These are phyloP conservation scores for Fistulinella cinereoalba DNA, from an alignment of 1,284 basidiomycete genomes.

Conservation along the genomic window DNA sequence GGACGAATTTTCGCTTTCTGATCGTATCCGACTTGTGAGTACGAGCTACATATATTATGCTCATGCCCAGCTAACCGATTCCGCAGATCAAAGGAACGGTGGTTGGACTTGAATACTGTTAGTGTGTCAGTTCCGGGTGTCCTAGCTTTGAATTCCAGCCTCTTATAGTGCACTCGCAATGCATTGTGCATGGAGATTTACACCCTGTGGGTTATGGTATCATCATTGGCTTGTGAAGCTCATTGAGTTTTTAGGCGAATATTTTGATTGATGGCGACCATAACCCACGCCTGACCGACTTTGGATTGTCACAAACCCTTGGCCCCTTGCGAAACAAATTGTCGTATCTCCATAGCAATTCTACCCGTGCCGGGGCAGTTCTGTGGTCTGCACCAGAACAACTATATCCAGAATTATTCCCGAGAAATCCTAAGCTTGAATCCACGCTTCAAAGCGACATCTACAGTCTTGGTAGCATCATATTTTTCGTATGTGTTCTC, in stretches of 20 bases:
- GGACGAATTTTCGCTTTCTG: not conserved
- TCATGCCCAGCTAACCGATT: not conserved
- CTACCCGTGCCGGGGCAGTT: not conserved
- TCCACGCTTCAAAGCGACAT: not conserved
- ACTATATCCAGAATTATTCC: not conserved
- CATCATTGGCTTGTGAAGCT: not conserved
- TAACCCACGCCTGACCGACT: conserved; percentile 9
- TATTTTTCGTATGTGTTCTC: conserved; percentile 6
- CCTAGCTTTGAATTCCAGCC: not conserved
- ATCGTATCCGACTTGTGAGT: not conserved
- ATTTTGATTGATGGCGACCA: conserved; percentile 4
- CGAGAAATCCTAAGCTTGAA: not conserved
- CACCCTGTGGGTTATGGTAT: not conserved
- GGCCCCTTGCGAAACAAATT: not conserved
- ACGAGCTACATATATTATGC: not conserved
- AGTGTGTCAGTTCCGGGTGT: not conserved
- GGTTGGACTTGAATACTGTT: not conserved
- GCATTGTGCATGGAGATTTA: not conserved
- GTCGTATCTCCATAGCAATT: not conserved
- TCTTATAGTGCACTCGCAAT: not conserved
- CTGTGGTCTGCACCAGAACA: not conserved
- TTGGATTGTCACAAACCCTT: conserved; percentile 7
- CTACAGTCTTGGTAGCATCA: not conserved
- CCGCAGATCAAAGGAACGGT: not conserved
- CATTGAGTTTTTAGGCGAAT: not conserved